phyloP scores from a whole-genome alignment of 2,329 filamentous ascomycete species.

The Myotisia sp. region DNA sequence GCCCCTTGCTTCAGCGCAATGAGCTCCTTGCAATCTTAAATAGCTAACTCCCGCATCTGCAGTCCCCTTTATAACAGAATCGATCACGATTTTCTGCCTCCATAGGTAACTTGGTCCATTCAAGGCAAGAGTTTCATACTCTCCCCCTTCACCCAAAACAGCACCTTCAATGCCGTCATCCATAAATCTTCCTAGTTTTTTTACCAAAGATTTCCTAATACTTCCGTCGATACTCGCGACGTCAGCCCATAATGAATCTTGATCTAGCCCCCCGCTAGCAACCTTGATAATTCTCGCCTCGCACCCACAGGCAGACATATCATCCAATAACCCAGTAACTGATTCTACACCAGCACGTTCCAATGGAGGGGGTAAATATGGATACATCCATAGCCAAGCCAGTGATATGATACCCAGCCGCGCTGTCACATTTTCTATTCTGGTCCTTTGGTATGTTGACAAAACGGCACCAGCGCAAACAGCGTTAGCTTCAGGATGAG shows the following conservation, averaged over 20 bases:
- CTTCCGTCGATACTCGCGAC: conserved; percentile 42
- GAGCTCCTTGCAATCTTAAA: conserved; percentile 48
- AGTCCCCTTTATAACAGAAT: conserved; percentile 39
- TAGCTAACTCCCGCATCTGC: conserved; percentile 69
- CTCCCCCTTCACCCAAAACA: conserved; percentile 79
- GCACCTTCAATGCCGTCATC: conserved; percentile 48
- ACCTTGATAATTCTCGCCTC: conserved; percentile 93
- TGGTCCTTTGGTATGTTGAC: conserved; percentile 87
- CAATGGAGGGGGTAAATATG: conserved; percentile 45
- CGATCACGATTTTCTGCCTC: conserved; percentile 53
- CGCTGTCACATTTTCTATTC: conserved; percentile 84
- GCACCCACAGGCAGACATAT: conserved; percentile 65
- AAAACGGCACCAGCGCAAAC: conserved; percentile 83
- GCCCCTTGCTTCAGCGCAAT: conserved; percentile 35
- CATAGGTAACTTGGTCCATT: conserved; percentile 64
- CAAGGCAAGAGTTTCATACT: conserved; percentile 86
- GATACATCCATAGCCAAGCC: conserved; percentile 87
- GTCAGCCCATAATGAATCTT: conserved; percentile 64
- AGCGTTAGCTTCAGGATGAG: conserved; percentile 70
- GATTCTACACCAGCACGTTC: conserved; percentile 15
- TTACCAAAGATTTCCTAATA: conserved; percentile 36
- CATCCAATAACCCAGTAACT: conserved; percentile 47
- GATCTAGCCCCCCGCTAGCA: conserved; percentile 75
- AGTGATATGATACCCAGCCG: conserved; percentile 70
- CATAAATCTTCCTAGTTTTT: conserved; percentile 45